These are phyloP conservation scores for Spathaspora sp. DNA, from an alignment of 1,139 yeast genomes.

Conservation along the genomic window DNA sequence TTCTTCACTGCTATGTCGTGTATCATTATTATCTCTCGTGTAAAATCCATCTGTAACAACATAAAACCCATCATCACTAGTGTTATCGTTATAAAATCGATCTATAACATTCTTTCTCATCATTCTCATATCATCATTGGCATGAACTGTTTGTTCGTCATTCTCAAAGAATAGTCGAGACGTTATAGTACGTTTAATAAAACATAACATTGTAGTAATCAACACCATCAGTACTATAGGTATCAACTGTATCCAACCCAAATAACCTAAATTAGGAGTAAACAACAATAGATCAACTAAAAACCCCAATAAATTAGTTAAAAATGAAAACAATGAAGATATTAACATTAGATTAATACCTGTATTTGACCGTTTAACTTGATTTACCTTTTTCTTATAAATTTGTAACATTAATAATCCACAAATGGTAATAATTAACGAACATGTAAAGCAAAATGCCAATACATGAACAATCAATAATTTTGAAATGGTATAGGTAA, in stretches of 20 bases:
- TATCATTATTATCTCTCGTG: conserved; percentile 19
- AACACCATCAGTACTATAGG: conserved; percentile 40
- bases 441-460: conserved; percentile 36
- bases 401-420: conserved; percentile 7
- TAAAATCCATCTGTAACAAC: conserved; percentile 48
- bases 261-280: conserved; percentile 37
- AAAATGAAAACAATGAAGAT: conserved; percentile 34
- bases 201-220: conserved; percentile 39
- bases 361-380: conserved; percentile 4
- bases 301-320: conserved; percentile 40
- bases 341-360: conserved; percentile 32
- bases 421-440: conserved; percentile 23
- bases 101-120: conserved; percentile 20
- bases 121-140: conserved; percentile 40
- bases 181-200: conserved; percentile 38
- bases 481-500: conserved; percentile 42
- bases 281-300: conserved; percentile 43
- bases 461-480: conserved; percentile 45
- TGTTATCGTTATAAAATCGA: conserved; percentile 24
- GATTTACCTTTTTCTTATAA: neutral
- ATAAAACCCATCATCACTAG: conserved; percentile 47
- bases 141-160: conserved; percentile 21
- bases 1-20: neutral
- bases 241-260: conserved; percentile 47
- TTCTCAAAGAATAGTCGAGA: conserved; percentile 40